Evolutionary conservation across 139 green algal genomes (phyloP), one percentile per base, ranked within the genome.

Genomic region (Chlamydomonas sphaeroides): DNA sequence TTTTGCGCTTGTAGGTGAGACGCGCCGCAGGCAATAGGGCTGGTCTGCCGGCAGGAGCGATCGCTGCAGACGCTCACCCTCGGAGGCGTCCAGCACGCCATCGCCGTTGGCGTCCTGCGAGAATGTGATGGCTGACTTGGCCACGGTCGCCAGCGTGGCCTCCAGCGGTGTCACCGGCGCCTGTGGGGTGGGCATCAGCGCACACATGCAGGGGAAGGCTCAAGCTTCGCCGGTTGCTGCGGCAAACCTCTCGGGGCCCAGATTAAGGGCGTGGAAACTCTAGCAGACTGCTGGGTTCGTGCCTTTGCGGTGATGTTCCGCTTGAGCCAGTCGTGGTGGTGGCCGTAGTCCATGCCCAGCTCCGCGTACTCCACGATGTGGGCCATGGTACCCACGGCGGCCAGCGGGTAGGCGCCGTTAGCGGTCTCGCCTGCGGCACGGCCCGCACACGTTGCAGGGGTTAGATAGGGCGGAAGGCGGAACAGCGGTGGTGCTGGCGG

Each of bases 371-470:
- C 85, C 38, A 88, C 89, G 78, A 96, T 95, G 15, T 72, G 63
- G 2, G 82, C 83, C 93, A 96, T 96, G 62, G 65, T 84, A 0
- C 28, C 21, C 17, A 97, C 92, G 0, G 94, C 91, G 28, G 85
- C 79, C 42, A 86, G 78, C 0, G 94, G 91, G 68, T 90, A 95
- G n/a, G 41, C 42, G 30, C 92, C 93, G 56, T 94, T 94, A 36
- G 93, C 93, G 15, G 93, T 97, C 91, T 97, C 93, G 10, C 89
- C 92, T 76, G 45, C 45, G 30, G 6, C n/a, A n/a, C n/a, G n/a
- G n/a, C n/a, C n/a, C n/a, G n/a, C n/a, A n/a, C n/a, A n/a, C n/a
- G n/a, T n/a, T n/a, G n/a, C n/a, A n/a, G n/a, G n/a, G n/a, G n/a
- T n/a, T n/a, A n/a, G n/a, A n/a, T n/a, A n/a, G n/a, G n/a, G n/a